These are phyloP conservation scores for Circinella umbellata DNA, from an alignment of 371 early-diverging fungal species.

Conservation along the genomic window DNA sequence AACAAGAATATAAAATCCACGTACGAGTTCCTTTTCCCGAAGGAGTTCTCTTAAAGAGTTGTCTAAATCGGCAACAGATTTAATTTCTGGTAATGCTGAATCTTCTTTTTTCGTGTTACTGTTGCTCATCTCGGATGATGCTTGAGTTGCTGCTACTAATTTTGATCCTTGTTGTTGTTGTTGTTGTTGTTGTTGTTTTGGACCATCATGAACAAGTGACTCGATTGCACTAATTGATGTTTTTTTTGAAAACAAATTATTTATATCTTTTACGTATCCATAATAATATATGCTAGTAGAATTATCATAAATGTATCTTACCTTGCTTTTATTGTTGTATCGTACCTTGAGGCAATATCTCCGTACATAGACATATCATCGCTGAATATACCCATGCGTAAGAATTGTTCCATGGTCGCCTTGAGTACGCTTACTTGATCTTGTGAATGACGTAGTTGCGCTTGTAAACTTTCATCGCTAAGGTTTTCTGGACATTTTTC, in stretches of 20 bases:
- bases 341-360: slow-evolving; percentile 15
- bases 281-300: no score
- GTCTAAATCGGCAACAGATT: slow-evolving; percentile 16
- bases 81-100: neutral
- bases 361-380: slow-evolving; percentile 28
- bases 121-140: neutral
- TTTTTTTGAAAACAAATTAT: no score
- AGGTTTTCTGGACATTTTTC: neutral
- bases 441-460: slow-evolving; percentile 40
- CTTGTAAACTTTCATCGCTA: slow-evolving; percentile 8
- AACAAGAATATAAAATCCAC: slow-evolving; percentile 14
- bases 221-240: neutral
- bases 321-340: slow-evolving; percentile 15
- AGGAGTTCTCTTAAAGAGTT: slow-evolving; percentile 11
- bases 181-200: neutral
- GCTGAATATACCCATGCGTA: slow-evolving; percentile 48
- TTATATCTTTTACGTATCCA: no score
- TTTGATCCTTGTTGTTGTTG: neutral
- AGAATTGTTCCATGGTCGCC: slow-evolving; percentile 50
- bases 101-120: neutral
- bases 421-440: slow-evolving; percentile 45
- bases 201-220: neutral
- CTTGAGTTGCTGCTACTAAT: neutral
- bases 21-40: slow-evolving; percentile 21
- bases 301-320: neutral